Evolutionary conservation across 805 yeast genomes (phyloP).

Genomic region (Metahyphopichia silvanorum): DNA sequence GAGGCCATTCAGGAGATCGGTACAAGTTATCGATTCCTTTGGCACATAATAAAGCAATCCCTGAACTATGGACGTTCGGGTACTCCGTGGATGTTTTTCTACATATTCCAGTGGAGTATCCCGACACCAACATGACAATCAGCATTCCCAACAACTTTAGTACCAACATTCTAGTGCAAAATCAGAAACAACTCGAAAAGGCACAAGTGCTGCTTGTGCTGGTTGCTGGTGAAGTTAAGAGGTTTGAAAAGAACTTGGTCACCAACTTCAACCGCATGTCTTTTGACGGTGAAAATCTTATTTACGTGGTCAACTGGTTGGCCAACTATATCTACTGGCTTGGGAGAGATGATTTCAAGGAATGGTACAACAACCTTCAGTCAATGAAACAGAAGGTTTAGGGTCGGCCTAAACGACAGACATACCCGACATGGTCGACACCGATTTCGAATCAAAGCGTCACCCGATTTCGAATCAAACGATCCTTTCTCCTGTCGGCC

Average conservation of each 20-base stretch:
- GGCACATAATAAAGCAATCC: slow-evolving; percentile 11
- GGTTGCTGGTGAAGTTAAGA: slow-evolving; percentile 16
- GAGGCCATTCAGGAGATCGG: slow-evolving; percentile 18
- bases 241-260: slow-evolving; percentile 24
- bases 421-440: too few species aligned
- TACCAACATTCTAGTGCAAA: slow-evolving; percentile 24
- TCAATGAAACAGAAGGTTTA: too few species aligned
- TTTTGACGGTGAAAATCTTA: slow-evolving; percentile 16
- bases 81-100: slow-evolving; percentile 26
- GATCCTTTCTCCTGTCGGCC: too few species aligned
- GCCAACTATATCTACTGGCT: slow-evolving; percentile 23
- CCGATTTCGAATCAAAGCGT: too few species aligned
- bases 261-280: slow-evolving; percentile 16
- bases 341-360: slow-evolving; percentile 6
- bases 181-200: slow-evolving; percentile 6
- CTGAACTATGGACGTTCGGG: slow-evolving; percentile 24
- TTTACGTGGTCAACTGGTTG: slow-evolving; percentile 29
- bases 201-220: slow-evolving; percentile 13
- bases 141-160: slow-evolving; percentile 29
- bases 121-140: slow-evolving; percentile 18
- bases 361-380: slow-evolving; percentile 6
- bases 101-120: slow-evolving; percentile 31
- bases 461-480: too few species aligned
- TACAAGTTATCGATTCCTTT: slow-evolving; percentile 33
- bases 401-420: too few species aligned